Evolutionary conservation across 2,329 filamentous ascomycete genomes (phyloP).

Genomic region (Botrytis tulipae): DNA sequence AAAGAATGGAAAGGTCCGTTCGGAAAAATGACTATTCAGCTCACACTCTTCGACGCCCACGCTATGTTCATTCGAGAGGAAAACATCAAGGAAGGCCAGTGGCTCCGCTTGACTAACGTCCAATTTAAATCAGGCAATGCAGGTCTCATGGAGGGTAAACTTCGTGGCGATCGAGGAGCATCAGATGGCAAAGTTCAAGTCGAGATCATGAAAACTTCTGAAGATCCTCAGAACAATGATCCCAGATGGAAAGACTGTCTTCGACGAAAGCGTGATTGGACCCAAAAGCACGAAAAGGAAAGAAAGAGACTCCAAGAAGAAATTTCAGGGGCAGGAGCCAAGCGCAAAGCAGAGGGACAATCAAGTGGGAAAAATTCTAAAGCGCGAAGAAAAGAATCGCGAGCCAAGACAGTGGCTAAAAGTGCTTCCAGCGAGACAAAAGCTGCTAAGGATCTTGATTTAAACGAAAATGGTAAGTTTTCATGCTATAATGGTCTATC

Average conservation of each 20-base stretch:
- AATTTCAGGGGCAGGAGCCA: slow-evolving; percentile 39
- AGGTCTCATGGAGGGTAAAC: slow-evolving; percentile 63
- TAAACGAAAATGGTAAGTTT: slow-evolving; percentile 41
- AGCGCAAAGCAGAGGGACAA: slow-evolving; percentile 29
- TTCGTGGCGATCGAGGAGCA: slow-evolving; percentile 58
- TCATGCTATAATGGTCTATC: not conserved
- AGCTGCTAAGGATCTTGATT: slow-evolving; percentile 24
- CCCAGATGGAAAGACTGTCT: slow-evolving; percentile 56
- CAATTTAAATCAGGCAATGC: slow-evolving; percentile 60
- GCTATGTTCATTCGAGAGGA: slow-evolving; percentile 52
- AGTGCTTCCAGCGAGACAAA: slow-evolving; percentile 29
- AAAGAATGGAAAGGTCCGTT: slow-evolving; percentile 69
- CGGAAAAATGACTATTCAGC: slow-evolving; percentile 67
- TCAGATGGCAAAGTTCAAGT: slow-evolving; percentile 57
- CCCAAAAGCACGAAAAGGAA: slow-evolving; percentile 41
- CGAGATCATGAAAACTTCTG: slow-evolving; percentile 46
- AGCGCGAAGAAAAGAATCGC: slow-evolving; percentile 34
- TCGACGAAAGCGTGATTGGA: slow-evolving; percentile 64
- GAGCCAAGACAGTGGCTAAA: slow-evolving; percentile 35
- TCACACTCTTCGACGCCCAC: slow-evolving; percentile 71
- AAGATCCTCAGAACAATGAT: slow-evolving; percentile 46
- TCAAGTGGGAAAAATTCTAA: slow-evolving; percentile 29
- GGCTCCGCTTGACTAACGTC: slow-evolving; percentile 69
- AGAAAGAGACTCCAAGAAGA: slow-evolving; percentile 41
- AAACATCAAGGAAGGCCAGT: slow-evolving; percentile 56